Evolutionary conservation across 371 early-diverging fungal genomes (phyloP).

Genomic region (Mycotypha africana): DNA sequence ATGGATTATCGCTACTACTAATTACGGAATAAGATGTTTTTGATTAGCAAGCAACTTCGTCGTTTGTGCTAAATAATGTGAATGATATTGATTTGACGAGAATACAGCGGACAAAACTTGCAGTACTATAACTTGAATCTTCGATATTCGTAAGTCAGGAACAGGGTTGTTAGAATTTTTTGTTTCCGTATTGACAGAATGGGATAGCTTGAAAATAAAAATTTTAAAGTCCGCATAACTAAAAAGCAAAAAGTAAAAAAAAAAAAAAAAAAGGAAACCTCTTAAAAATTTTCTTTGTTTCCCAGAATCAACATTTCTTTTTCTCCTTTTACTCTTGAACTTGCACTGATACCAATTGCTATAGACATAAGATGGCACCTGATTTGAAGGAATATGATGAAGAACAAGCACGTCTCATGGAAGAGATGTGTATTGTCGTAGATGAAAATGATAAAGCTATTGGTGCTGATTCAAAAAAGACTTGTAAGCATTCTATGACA

Average conservation of each 20-base stretch:
- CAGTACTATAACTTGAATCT: no score
- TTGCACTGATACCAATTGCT: neutral
- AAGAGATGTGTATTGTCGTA: constrained; percentile 94
- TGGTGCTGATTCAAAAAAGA: constrained; percentile 87
- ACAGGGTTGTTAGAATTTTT: no score
- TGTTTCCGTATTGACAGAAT: no score
- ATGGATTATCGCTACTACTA: no score
- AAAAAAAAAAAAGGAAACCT: constrained; percentile 12
- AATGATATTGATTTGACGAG: no score
- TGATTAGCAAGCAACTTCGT: no score
- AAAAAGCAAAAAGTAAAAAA: constrained; percentile 50
- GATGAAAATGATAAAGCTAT: constrained; percentile 81
- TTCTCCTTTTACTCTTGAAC: neutral
- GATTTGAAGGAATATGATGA: constrained; percentile 70
- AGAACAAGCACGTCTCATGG: constrained; percentile 92
- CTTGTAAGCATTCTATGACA: constrained; percentile 62
- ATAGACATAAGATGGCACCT: constrained; percentile 32
- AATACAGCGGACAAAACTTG: no score
- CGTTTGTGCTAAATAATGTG: no score
- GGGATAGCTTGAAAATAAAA: no score
- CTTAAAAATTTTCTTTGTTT: neutral
- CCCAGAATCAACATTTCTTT: no score
- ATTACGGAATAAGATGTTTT: no score
- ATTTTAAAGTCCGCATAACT: neutral
- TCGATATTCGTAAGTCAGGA: no score